Conservation (phyloP, 176 grass and related monocot genomes). For the Urochloa ruziziensis region DNA sequence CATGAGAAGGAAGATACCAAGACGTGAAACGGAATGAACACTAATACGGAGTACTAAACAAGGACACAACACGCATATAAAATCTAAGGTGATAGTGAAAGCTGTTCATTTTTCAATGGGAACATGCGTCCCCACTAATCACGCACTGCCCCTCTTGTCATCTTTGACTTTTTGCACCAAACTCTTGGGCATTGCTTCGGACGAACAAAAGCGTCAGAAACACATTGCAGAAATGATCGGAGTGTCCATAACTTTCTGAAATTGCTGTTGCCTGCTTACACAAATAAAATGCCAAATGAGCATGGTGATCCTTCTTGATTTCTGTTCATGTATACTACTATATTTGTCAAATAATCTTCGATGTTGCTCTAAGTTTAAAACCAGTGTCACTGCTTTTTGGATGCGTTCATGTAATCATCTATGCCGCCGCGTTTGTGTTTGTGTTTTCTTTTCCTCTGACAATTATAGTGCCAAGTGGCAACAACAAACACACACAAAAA, state of each 20-base stretch:
- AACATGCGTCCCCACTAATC: constrained; percentile 6
- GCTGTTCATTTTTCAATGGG: background rate
- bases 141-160: background rate
- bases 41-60: background rate
- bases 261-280: background rate
- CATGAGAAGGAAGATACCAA: background rate
- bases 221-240: background rate
- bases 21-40: background rate
- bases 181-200: background rate
- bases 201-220: background rate
- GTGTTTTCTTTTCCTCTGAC: no score
- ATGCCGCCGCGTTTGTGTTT: no score
- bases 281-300: background rate
- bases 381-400: background rate
- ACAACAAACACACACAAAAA: no score
- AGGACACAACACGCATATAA: background rate
- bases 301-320: background rate
- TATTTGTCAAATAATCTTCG: background rate
- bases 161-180: constrained; percentile 9
- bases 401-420: no score
- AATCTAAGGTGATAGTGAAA: background rate
- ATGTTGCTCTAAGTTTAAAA: background rate
- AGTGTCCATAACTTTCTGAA: background rate
- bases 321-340: no score
- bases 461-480: no score